Base-by-base conservation (phyloP, 2,329 filamentous ascomycete genomes). In the Talaromyces funiculosus region DNA sequence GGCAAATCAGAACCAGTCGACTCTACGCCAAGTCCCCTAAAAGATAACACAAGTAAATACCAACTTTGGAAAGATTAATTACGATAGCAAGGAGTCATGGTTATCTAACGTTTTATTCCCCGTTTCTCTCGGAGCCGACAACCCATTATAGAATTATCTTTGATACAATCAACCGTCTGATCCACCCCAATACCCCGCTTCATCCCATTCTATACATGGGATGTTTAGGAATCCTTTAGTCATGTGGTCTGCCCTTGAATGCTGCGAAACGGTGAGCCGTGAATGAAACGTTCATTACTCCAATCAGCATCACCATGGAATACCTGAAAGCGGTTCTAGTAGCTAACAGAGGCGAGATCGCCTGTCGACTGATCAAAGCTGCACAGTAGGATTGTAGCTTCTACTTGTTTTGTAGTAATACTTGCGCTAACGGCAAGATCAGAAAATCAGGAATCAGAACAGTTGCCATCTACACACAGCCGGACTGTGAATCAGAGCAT, bases 271-370 rank as follows among this genome's bases (percentile, higher is more conserved):
- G 4, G 42, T 22, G 42, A 24, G 42, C 26, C 14, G 20, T 22
- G 12, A n/a, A n/a, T n/a, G n/a, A n/a, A n/a, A n/a, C n/a, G n/a
- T n/a, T 45, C 22, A 26, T 7, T 45, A 26, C 22, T 26, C n/a
- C n/a, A n/a, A 3, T 45, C 42, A 45, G 12, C 42, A 26, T 45
- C 37, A 26, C 24, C 24, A 55, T 55, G 55, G 55, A 57, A 31
- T 47, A 37, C 26, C 22, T 57, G 29, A 29, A 35, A 16, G 37
- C 55, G 20, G n/a, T 86, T 18, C 71, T 87, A 12, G 77, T 86
- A 53, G 83, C 84, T 9, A 86, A 87, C 68, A 76, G 84, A 49
- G 84, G 83, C 51, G 83, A 86, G 67, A 86, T 86, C 57, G 81
- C 82, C 2, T 75, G 77, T 33, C 78, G 83, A 31, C 80, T 84